Evolutionary conservation across 1,284 basidiomycete species (phyloP).

Genomic region (Sparassis latifolia): DNA sequence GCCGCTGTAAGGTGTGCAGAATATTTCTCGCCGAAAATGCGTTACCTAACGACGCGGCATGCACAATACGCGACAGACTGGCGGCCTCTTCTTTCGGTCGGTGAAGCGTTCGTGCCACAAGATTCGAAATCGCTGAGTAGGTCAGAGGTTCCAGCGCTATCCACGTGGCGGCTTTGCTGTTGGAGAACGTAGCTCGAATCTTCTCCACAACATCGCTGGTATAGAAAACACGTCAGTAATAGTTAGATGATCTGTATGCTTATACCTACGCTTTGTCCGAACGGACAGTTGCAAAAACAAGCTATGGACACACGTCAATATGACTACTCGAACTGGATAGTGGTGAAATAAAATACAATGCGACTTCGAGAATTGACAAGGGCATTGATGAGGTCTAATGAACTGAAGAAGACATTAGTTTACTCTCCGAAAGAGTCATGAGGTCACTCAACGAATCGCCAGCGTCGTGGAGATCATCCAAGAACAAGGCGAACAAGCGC

Average conservation of each 20-base stretch:
- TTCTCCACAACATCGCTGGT: constrained; percentile 39
- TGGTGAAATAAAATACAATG: constrained; percentile 36
- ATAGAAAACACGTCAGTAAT: constrained; percentile 1
- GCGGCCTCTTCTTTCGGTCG: constrained; percentile 50
- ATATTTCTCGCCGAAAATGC: constrained; percentile 60
- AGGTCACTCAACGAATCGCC: constrained; percentile 50
- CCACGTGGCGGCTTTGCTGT: constrained; percentile 53
- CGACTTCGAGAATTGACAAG: constrained; percentile 57
- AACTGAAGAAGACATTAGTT: constrained; percentile 29
- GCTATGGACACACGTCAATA: constrained; percentile 26
- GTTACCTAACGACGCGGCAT: constrained; percentile 54
- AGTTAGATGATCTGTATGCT: constrained; percentile 9
- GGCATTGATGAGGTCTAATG: constrained; percentile 56
- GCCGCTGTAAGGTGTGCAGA: constrained; percentile 51
- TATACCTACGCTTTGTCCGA: constrained; percentile 44
- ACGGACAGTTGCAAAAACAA: constrained; percentile 60
- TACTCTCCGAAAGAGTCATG: background rate
- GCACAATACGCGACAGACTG: constrained; percentile 48
- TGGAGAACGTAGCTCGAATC: constrained; percentile 52
- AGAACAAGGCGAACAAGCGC: constrained; percentile 57
- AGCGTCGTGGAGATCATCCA: constrained; percentile 69
- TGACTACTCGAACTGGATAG: too few relatives aligned
- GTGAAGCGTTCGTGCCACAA: constrained; percentile 58
- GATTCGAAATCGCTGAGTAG: constrained; percentile 45
- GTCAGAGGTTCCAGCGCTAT: constrained; percentile 55